Evolutionary conservation across 2,329 filamentous ascomycete genomes (phyloP).

Genomic region (Diaporthe australafricana): DNA sequence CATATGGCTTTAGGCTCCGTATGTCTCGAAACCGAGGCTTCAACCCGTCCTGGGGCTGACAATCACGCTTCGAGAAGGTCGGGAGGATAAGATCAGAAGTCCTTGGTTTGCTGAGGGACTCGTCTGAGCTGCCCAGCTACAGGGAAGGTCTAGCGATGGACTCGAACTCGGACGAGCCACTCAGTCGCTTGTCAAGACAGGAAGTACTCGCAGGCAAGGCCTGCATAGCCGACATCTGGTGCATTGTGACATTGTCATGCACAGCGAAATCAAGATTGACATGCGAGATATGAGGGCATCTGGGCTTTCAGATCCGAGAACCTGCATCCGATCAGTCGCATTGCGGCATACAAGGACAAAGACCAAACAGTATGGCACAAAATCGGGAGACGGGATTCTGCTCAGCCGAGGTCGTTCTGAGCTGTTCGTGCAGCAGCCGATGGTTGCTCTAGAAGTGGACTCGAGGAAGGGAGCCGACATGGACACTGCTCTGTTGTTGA

Average conservation of each 20-base stretch:
- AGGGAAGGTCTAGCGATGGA: not conserved
- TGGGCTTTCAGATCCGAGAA: not conserved
- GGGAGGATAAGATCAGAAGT: not conserved
- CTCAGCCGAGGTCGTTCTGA: too few relatives aligned
- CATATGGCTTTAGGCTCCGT: not conserved
- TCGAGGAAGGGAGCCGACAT: conserved; percentile 13
- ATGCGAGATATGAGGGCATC: not conserved
- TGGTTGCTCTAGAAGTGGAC: not conserved
- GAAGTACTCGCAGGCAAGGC: not conserved
- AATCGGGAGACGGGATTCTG: not conserved
- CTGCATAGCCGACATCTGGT: not conserved
- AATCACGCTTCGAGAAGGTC: too few relatives aligned
- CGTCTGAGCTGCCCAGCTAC: not conserved
- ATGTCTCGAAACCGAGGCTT: too few relatives aligned
- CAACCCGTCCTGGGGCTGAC: not conserved
- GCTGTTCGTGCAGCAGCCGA: not conserved
- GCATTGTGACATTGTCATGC: not conserved
- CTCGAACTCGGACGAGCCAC: too few relatives aligned
- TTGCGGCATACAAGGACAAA: not conserved
- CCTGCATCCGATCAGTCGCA: not conserved
- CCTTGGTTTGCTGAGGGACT: not conserved
- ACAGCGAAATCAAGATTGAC: not conserved
- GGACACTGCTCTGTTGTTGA: not conserved
- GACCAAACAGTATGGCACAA: not conserved
- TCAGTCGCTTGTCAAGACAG: not conserved